Evolutionary conservation across 306 rosid genomes (phyloP).

Genomic region (Gleditsia sinensis): DNA sequence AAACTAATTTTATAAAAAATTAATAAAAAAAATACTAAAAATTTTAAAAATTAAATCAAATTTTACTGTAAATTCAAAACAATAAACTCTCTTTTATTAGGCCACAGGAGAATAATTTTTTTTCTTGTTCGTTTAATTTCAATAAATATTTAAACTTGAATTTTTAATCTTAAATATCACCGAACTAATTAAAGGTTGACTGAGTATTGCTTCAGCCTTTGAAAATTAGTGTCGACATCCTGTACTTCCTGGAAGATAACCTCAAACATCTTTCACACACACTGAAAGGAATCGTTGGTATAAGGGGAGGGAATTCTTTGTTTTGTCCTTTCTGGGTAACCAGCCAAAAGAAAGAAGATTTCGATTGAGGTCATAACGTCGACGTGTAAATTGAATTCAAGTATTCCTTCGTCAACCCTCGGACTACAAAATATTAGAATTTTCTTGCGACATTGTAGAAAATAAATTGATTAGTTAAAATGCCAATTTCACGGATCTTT

Average conservation of each 20-base stretch:
- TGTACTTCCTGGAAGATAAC: background rate
- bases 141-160: too few species aligned
- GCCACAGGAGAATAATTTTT: too few species aligned
- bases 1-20: too few species aligned
- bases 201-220: too few species aligned
- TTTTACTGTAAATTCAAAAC: too few species aligned
- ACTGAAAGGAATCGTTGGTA: background rate
- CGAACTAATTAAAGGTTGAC: too few species aligned
- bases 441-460: background rate
- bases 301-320: background rate
- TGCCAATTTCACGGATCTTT: too few species aligned
- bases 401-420: background rate
- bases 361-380: background rate
- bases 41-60: too few species aligned
- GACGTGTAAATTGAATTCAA: background rate
- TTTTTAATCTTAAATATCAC: too few species aligned
- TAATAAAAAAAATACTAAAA: too few species aligned
- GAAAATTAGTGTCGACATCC: background rate
- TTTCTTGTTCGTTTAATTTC: too few species aligned
- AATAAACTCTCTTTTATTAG: too few species aligned
- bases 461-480: background rate
- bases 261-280: slow-evolving; percentile 32
- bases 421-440: background rate
- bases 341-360: background rate
- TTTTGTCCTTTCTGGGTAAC: background rate